A percentile compares a stretch with the other conserved stretches of the same genome.
Conservation (phyloP, 2,329 filamentous ascomycete species). For the Clonostachys rhizophaga region DNA sequence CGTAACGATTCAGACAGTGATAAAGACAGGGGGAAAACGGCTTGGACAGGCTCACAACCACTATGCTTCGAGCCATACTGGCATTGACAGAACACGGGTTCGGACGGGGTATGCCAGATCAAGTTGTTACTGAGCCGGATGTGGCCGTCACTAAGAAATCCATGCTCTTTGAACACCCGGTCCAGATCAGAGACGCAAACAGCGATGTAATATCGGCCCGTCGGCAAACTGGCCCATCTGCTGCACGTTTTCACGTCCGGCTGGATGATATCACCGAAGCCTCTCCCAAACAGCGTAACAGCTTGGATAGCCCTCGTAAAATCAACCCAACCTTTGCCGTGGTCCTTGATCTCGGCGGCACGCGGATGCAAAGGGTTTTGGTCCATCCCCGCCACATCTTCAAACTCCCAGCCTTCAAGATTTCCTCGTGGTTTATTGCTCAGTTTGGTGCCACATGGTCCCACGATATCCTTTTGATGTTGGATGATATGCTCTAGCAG, state of each 20-base stretch:
- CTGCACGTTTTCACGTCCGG: not conserved
- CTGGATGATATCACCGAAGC: not conserved
- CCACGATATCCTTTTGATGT: not conserved
- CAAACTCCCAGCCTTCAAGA: not conserved
- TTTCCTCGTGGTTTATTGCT: not conserved
- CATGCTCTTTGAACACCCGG: not conserved
- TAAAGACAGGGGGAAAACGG: not conserved
- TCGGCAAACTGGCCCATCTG: not conserved
- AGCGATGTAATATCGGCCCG: not conserved
- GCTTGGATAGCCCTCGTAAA: not conserved
- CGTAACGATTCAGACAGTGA: not conserved
- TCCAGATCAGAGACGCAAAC: not conserved
- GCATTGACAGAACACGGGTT: not conserved
- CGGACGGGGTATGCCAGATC: not conserved
- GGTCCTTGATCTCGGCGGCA: not conserved
- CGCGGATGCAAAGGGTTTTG: not conserved
- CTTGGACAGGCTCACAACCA: not conserved
- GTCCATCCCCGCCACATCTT: not conserved
- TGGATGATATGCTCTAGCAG: not conserved
- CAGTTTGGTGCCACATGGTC: not conserved
- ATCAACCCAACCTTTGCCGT: not conserved
- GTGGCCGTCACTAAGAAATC: not conserved
- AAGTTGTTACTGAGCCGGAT: not conserved
- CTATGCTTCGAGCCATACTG: not conserved
- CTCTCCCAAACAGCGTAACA: not conserved